Conservation (phyloP, 805 yeast genomes). For the Ogataea degrootiae region DNA sequence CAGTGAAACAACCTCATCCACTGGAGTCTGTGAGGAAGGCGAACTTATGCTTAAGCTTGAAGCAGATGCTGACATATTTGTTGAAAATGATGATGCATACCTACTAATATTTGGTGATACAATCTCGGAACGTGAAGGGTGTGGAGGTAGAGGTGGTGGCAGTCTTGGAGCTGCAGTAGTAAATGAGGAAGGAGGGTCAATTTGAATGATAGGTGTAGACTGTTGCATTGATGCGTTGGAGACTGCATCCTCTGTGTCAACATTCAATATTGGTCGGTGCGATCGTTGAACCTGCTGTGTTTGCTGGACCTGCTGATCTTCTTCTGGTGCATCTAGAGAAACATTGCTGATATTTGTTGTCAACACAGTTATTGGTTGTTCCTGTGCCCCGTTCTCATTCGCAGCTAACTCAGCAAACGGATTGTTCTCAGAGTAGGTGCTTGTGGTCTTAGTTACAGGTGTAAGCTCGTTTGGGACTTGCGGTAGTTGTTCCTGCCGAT, state of each 20-base stretch:
- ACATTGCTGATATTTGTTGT: background rate
- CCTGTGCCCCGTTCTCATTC: background rate
- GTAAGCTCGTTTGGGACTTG: background rate
- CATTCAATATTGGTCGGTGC: constrained; percentile 3
- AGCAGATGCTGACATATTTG: background rate
- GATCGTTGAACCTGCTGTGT: background rate
- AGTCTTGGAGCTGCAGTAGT: background rate
- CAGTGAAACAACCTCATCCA: too few species aligned
- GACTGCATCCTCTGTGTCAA: background rate
- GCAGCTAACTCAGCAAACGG: constrained; percentile 5
- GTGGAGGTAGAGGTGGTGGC: constrained; percentile 20
- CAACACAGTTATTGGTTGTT: background rate
- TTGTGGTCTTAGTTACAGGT: background rate
- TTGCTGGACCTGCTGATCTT: background rate
- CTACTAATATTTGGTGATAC: background rate
- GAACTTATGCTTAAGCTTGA: background rate
- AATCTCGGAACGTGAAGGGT: constrained; percentile 1
- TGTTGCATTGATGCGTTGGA: background rate
- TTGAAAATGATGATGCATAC: background rate
- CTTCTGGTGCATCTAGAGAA: background rate
- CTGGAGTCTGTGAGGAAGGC: too few species aligned
- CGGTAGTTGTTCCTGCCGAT: background rate
- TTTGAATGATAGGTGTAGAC: constrained; percentile 5
- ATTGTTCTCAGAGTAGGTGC: constrained; percentile 4
- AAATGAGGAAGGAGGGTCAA: constrained; percentile 7